phyloP scores from a whole-genome alignment of 441 rosid genomes.

The Eugenia klotzschiana region DNA sequence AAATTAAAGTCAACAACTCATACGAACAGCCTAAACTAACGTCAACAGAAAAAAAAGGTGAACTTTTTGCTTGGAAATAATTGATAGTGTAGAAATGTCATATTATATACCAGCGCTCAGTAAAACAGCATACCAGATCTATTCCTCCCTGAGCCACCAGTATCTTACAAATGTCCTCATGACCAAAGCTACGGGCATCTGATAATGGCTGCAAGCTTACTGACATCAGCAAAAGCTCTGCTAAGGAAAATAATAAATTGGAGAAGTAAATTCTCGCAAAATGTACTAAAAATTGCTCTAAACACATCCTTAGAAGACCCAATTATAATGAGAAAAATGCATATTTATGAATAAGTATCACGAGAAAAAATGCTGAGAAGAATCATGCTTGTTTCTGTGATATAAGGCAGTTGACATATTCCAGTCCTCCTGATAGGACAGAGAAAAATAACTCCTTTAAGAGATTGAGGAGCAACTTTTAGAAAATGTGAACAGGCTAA shows the following conservation, averaged over 20 bases:
- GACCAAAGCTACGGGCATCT: conserved; percentile 38
- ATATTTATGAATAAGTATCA: background rate
- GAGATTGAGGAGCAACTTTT: background rate
- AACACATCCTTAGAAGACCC: background rate
- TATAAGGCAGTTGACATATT: background rate
- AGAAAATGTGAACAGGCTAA: background rate
- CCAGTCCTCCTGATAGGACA: background rate
- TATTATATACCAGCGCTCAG: background rate
- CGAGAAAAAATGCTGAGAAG: background rate
- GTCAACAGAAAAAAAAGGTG: background rate
- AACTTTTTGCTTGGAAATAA: background rate
- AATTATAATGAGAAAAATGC: background rate
- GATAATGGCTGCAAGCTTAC: conserved; percentile 35
- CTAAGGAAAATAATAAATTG: background rate
- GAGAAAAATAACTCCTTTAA: background rate
- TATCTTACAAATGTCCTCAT: conserved; percentile 36
- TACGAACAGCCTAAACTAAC: background rate
- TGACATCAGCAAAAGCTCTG: background rate
- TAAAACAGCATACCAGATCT: conserved; percentile 31
- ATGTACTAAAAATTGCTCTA: background rate
- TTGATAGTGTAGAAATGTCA: background rate
- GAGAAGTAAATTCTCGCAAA: background rate
- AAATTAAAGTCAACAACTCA: background rate
- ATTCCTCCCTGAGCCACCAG: conserved; percentile 33
- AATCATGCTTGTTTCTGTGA: background rate